These are phyloP conservation scores for Phytophthora boehmeriae DNA, from an alignment of 352 stramenopile species.

Conservation along the genomic window DNA sequence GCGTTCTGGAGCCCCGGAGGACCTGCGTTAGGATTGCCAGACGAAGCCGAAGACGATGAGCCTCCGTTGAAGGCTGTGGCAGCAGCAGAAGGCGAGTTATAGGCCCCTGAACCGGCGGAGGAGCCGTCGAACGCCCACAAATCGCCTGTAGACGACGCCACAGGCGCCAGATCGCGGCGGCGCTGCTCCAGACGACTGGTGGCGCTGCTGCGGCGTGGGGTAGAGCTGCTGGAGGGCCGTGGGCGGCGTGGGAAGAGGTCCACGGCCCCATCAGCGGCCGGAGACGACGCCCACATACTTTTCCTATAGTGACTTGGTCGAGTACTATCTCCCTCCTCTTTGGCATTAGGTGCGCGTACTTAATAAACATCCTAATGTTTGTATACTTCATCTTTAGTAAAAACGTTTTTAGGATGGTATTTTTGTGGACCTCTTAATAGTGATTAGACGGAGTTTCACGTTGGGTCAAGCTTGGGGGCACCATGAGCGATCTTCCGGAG, in stretches of 20 bases:
- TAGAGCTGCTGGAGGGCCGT: background rate
- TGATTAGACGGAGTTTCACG: background rate
- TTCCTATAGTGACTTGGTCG: too few relatives aligned
- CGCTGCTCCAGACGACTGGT: slow-evolving; percentile 32
- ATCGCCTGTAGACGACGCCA: slow-evolving; percentile 6
- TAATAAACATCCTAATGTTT: too few relatives aligned
- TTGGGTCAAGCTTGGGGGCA: background rate
- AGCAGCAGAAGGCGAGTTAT: slow-evolving; percentile 6
- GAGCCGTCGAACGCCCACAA: slow-evolving; percentile 32
- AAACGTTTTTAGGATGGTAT: too few relatives aligned
- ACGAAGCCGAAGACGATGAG: background rate
- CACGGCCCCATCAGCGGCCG: background rate
- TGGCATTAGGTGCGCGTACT: too few relatives aligned
- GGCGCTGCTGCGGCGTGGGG: slow-evolving; percentile 21
- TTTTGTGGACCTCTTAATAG: too few relatives aligned
- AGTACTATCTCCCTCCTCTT: too few relatives aligned
- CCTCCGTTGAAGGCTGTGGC: background rate
- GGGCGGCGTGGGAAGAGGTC: slow-evolving; percentile 31
- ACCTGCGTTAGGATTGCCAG: slow-evolving; percentile 10
- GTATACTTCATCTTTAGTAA: too few relatives aligned
- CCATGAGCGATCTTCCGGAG: slow-evolving; percentile 32
- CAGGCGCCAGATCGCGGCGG: slow-evolving; percentile 29
- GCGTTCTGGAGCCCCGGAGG: slow-evolving; percentile 7
- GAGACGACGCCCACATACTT: background rate
- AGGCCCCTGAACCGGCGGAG: slow-evolving; percentile 8